Percentiles rank a stretch among this genome's conserved stretches.
phyloP scores from a whole-genome alignment of 2,329 filamentous ascomycete species.

The Exophiala viscosa region DNA sequence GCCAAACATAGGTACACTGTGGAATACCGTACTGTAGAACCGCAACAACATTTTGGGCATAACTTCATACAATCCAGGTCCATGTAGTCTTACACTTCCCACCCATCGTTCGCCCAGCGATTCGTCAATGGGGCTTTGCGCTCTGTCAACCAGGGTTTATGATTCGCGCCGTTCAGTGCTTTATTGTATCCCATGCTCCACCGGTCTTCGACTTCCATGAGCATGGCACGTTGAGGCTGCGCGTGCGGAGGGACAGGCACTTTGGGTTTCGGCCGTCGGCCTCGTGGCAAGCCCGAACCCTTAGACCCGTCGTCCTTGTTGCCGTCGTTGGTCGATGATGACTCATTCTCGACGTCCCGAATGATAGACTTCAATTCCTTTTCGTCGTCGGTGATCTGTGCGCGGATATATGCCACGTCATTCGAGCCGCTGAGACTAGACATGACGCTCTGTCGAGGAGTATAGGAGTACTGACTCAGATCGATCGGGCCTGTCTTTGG shows the following conservation, averaged over 20 bases:
- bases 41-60: too few relatives aligned
- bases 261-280: conserved; percentile 29
- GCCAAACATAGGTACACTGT: too few relatives aligned
- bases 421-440: conserved; percentile 54
- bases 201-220: conserved; percentile 40
- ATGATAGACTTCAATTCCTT: conserved; percentile 70
- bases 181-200: conserved; percentile 26
- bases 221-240: conserved; percentile 42
- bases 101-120: conserved; percentile 29
- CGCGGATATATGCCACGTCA: conserved; percentile 66
- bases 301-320: conserved; percentile 6
- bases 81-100: conserved; percentile 29
- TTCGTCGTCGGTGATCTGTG: conserved; percentile 75
- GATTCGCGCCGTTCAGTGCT: conserved; percentile 14
- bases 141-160: conserved; percentile 21
- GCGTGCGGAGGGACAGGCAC: conserved; percentile 35
- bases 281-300: conserved; percentile 7
- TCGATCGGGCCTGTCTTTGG: conserved; percentile 48
- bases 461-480: conserved; percentile 64
- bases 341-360: conserved; percentile 51
- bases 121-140: conserved; percentile 14
- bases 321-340: neutral
- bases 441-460: conserved; percentile 74
- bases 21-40: too few relatives aligned
- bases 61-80: too few relatives aligned